Percentiles rank a stretch among this genome's conserved stretches.
Evolutionary conservation across 345 rosid genomes (phyloP).

Genomic region (Eucalyptus cladocalyx): DNA sequence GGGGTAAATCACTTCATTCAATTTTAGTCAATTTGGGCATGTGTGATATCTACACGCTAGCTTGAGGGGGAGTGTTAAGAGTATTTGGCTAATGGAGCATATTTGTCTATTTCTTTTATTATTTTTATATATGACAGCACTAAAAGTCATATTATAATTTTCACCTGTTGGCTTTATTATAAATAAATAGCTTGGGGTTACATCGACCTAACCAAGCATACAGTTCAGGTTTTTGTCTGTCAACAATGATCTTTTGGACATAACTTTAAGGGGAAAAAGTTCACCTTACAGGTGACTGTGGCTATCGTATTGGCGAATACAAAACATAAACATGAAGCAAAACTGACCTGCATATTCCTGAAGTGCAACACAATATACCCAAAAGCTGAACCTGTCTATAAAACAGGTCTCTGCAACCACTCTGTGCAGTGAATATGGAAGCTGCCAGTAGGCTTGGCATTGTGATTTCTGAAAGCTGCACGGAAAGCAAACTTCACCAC

Average conservation of each 20-base stretch:
- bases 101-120: background rate
- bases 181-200: background rate
- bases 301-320: background rate
- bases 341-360: conserved; percentile 37
- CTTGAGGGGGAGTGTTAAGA: background rate
- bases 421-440: conserved; percentile 35
- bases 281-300: background rate
- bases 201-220: background rate
- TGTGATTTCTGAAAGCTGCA: conserved; percentile 34
- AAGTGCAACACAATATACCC: conserved; percentile 20
- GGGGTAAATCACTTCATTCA: background rate
- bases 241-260: background rate
- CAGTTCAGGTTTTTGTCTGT: background rate
- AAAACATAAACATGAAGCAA: background rate
- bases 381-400: conserved; percentile 8
- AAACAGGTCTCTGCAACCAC: conserved; percentile 8
- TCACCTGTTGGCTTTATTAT: background rate
- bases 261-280: background rate
- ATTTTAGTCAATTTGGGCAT: background rate
- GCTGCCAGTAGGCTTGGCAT: conserved; percentile 39
- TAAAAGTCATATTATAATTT: background rate
- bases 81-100: background rate
- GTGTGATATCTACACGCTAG: background rate
- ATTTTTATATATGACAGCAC: background rate
- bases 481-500: background rate